Percentiles rank a stretch among this genome's conserved stretches.
These are phyloP conservation scores for Thraustotheca clavata DNA, from an alignment of 352 stramenopile species.

Conservation along the genomic window DNA sequence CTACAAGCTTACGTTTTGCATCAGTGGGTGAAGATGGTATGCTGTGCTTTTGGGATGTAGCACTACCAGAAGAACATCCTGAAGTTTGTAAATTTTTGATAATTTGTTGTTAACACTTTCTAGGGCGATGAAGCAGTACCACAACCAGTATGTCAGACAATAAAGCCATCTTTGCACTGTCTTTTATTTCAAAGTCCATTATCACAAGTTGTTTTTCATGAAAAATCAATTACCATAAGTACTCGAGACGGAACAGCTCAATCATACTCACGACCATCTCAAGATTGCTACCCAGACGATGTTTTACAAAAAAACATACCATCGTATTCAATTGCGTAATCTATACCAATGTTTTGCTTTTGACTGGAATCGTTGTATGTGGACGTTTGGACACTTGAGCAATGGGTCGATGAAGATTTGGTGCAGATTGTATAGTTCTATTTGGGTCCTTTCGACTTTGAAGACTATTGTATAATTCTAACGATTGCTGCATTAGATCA, in stretches of 20 bases:
- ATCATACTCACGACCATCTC: not conserved
- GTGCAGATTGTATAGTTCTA: not conserved
- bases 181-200: not conserved
- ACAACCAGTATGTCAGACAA: not conserved
- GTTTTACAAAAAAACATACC: slow-evolving; percentile 12
- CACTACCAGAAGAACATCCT: not conserved
- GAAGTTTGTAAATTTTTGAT: not conserved
- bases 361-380: not conserved
- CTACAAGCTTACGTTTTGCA: not conserved
- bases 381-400: not conserved
- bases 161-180: not conserved
- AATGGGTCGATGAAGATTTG: not conserved
- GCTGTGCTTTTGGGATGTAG: slow-evolving; percentile 15
- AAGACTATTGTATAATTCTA: slow-evolving; percentile 1
- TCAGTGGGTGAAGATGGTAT: slow-evolving; percentile 20
- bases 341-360: not conserved
- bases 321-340: slow-evolving; percentile 5
- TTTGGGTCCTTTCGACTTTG: not conserved
- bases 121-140: not conserved
- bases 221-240: not conserved
- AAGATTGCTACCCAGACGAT: not conserved
- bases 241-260: not conserved
- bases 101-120: not conserved
- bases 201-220: slow-evolving; percentile 3
- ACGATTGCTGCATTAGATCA: slow-evolving; percentile 6